Conservation (phyloP, 2,329 filamentous ascomycete genomes). For the Sporothrix protearum region DNA sequence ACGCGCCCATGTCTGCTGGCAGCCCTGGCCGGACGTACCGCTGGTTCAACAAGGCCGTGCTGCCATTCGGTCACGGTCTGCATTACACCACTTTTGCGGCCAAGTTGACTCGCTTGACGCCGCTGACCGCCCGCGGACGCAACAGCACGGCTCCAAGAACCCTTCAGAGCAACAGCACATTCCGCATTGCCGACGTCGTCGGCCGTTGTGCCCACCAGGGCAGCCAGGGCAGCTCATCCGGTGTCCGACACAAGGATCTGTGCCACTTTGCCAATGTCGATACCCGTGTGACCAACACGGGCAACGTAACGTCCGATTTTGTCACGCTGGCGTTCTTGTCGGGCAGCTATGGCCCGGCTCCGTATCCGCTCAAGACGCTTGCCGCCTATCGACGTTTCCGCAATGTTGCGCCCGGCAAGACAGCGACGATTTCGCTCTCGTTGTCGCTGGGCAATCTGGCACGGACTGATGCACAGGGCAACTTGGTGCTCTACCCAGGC, state of each 20-base stretch:
- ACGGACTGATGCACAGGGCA: slow-evolving; percentile 48
- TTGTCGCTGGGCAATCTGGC: slow-evolving; percentile 49
- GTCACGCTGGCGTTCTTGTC: slow-evolving; percentile 50
- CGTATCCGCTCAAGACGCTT: slow-evolving; percentile 52
- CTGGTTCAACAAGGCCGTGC: slow-evolving; percentile 53
- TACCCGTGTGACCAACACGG: slow-evolving; percentile 44
- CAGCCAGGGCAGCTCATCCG: slow-evolving; percentile 34
- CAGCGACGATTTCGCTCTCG: slow-evolving; percentile 37
- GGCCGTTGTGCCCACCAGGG: slow-evolving; percentile 38
- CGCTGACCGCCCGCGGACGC: not conserved
- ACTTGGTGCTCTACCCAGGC: slow-evolving; percentile 52
- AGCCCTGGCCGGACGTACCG: slow-evolving; percentile 54
- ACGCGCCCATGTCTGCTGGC: not conserved
- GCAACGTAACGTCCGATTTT: slow-evolving; percentile 48
- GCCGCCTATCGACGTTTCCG: slow-evolving; percentile 49
- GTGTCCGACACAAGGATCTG: slow-evolving; percentile 17
- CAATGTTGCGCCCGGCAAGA: slow-evolving; percentile 37
- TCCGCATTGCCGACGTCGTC: not conserved
- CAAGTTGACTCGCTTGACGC: not conserved
- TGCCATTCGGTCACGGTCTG: slow-evolving; percentile 54
- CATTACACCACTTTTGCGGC: slow-evolving; percentile 55
- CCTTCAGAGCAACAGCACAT: not conserved
- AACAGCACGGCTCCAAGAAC: not conserved
- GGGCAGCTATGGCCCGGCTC: slow-evolving; percentile 45
- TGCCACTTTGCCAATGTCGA: slow-evolving; percentile 22